Evolutionary conservation across 2,329 filamentous ascomycete species (phyloP).

Genomic region (Trichophyton mentagrophytes): DNA sequence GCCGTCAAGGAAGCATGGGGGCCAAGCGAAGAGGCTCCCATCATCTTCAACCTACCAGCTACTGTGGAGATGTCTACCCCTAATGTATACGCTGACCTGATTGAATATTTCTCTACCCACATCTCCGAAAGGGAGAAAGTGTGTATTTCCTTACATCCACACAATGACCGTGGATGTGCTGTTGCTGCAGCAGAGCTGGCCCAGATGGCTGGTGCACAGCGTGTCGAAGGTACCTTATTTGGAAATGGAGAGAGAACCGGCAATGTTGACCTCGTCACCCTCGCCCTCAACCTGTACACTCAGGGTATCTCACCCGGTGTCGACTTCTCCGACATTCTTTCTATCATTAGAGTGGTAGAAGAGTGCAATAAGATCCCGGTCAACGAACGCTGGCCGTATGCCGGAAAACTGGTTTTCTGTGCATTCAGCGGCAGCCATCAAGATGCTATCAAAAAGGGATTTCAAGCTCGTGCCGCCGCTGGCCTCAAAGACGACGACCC

Average conservation of each 20-base stretch:
- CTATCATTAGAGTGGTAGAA: slow-evolving; percentile 80
- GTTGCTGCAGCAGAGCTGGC: slow-evolving; percentile 82
- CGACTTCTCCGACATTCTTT: slow-evolving; percentile 81
- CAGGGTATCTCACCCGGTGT: slow-evolving; percentile 75
- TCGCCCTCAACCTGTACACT: slow-evolving; percentile 88
- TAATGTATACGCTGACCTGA: slow-evolving; percentile 90
- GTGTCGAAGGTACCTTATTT: slow-evolving; percentile 88
- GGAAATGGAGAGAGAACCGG: slow-evolving; percentile 92
- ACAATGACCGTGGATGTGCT: slow-evolving; percentile 87
- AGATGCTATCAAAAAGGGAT: slow-evolving; percentile 88
- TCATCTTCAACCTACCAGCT: slow-evolving; percentile 94
- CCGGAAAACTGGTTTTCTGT: slow-evolving; percentile 78
- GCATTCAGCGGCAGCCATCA: slow-evolving; percentile 89
- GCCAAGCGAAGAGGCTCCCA: slow-evolving; percentile 61
- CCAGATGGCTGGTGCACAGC: slow-evolving; percentile 90
- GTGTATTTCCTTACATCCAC: slow-evolving; percentile 78
- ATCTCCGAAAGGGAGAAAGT: slow-evolving; percentile 78
- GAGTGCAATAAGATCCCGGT: slow-evolving; percentile 89
- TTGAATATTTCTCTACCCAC: slow-evolving; percentile 86
- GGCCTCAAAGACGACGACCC: slow-evolving; percentile 49
- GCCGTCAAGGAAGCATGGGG: slow-evolving; percentile 92
- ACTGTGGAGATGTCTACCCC: slow-evolving; percentile 92
- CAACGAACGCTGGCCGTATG: slow-evolving; percentile 80
- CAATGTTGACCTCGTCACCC: slow-evolving; percentile 86
- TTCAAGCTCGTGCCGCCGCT: slow-evolving; percentile 51